Base-by-base conservation (phyloP, 106 monocot species). In the Acanthochlamys bracteata region DNA sequence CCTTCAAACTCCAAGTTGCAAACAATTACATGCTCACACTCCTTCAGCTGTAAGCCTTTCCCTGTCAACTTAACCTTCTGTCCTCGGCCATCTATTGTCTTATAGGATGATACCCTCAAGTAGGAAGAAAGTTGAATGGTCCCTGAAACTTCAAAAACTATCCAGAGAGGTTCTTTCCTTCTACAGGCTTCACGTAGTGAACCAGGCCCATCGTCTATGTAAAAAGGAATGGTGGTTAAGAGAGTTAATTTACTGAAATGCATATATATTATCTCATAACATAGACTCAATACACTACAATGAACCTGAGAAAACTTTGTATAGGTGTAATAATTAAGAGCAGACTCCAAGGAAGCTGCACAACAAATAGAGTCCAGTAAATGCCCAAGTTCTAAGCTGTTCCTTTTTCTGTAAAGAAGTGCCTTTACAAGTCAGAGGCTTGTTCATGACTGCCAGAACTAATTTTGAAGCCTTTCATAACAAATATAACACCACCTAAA, bases 21-120 rank as follows among this genome's bases (percentile, higher is more conserved):
- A 19, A 95, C 46, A 27, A 94, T 94, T 15, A 94, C 76, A 67
- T 94, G 93, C 72, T 94, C 79, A 41, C 93, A 89, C 67, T 81
- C 83, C 14, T 67, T 79, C 61, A 94, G 58, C 42, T 84, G 83
- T 43, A 94, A 75, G 4, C 95, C 95, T 54, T 87, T 87, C 41
- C 86, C 90, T 26, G 79, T 73, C 55, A 95, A 7, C 63, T 68
- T 90, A 46, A 95, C 71, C 71, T 64, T 84, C 70, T 76, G 86
- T 1, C 95, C 95, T 53, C 95, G 81, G 7, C 90, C 95, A 69
- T 95, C 95, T 17, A 95, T 83, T 20, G 90, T 95, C 71, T 86
- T 95, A 52, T 82, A 76, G 0, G 90, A 90, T 16, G 84, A 86
- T 7, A 95, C 95, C 53, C 84, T 79, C 59, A 90, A 11, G 22